These are phyloP conservation scores for Aspergillus niger DNA, from an alignment of 2,329 filamentous ascomycete genomes.

Conservation along the genomic window DNA sequence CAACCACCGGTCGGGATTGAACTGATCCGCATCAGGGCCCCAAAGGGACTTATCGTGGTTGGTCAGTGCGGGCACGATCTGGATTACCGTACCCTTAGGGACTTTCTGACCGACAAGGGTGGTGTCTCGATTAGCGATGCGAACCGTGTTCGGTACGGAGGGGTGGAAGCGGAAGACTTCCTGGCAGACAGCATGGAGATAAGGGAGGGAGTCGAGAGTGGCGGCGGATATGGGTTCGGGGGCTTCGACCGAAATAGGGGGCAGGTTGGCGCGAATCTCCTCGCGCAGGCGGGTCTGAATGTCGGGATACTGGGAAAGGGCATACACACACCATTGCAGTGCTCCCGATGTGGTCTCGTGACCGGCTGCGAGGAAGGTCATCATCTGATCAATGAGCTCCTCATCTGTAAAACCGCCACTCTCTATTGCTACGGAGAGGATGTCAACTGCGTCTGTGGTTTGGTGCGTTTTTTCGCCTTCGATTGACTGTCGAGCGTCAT, in stretches of 20 bases:
- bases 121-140: conserved; percentile 67
- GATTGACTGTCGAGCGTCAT: conserved; percentile 63
- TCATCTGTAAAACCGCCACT: conserved; percentile 76
- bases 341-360: conserved; percentile 78
- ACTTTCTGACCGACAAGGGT: conserved; percentile 65
- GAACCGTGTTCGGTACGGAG: conserved; percentile 71
- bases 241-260: conserved; percentile 56
- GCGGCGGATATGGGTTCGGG: conserved; percentile 65
- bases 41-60: conserved; percentile 71
- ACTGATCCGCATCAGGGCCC: conserved; percentile 72
- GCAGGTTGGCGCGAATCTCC: conserved; percentile 66
- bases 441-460: conserved; percentile 60
- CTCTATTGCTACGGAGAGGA: conserved; percentile 76
- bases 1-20: conserved; percentile 79
- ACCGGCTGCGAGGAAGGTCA: conserved; percentile 83
- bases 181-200: conserved; percentile 75
- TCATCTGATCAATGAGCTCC: conserved; percentile 81
- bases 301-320: conserved; percentile 66
- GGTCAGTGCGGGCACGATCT: conserved; percentile 65
- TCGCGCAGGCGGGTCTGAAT: conserved; percentile 67
- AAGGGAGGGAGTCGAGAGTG: conserved; percentile 69
- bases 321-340: conserved; percentile 73
- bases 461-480: conserved; percentile 35
- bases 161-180: conserved; percentile 74
- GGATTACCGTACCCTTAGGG: conserved; percentile 69